A percentile compares a stretch with the other conserved stretches of the same genome.
These are phyloP conservation scores for Phyllosticta ampelicida DNA, from an alignment of 2,329 filamentous ascomycete species.

Conservation along the genomic window DNA sequence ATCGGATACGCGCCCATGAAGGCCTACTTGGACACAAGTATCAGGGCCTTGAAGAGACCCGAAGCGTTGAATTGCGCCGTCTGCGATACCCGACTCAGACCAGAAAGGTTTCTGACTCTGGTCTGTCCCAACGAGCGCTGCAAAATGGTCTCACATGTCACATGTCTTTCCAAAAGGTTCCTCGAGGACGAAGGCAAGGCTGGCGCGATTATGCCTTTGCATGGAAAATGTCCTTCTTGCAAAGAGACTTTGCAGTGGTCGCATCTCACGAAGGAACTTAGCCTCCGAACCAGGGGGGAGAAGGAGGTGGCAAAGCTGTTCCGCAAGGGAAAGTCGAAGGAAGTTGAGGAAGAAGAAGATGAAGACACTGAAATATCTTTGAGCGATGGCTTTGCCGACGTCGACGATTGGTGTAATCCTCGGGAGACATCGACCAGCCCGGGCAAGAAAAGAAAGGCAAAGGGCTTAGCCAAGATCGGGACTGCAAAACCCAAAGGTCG, in stretches of 20 bases:
- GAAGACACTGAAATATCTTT: background rate
- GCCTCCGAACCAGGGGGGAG: conserved; percentile 56
- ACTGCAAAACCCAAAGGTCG: background rate
- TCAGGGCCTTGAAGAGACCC: conserved; percentile 17
- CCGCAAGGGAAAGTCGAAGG: conserved; percentile 34
- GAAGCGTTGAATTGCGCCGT: conserved; percentile 35
- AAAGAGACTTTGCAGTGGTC: conserved; percentile 54
- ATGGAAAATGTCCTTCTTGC: conserved; percentile 64
- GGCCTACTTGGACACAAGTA: conserved; percentile 42
- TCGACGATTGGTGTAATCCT: background rate
- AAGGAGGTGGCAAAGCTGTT: conserved; percentile 61
- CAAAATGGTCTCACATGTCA: conserved; percentile 40
- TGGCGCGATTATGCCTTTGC: conserved; percentile 51
- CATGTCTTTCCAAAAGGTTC: conserved; percentile 45
- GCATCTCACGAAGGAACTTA: conserved; percentile 74
- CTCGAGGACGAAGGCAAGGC: conserved; percentile 30
- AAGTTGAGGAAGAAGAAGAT: conserved; percentile 7
- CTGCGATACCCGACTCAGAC: conserved; percentile 34
- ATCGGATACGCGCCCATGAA: conserved; percentile 43
- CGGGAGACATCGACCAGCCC: background rate
- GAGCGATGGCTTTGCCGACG: background rate
- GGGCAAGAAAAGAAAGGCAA: background rate
- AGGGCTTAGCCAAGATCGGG: background rate
- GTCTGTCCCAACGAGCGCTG: conserved; percentile 44
- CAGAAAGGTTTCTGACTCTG: conserved; percentile 33